phyloP scores from a whole-genome alignment of 768 basidiomycete genomes.

The Vishniacozyma victoriae region DNA sequence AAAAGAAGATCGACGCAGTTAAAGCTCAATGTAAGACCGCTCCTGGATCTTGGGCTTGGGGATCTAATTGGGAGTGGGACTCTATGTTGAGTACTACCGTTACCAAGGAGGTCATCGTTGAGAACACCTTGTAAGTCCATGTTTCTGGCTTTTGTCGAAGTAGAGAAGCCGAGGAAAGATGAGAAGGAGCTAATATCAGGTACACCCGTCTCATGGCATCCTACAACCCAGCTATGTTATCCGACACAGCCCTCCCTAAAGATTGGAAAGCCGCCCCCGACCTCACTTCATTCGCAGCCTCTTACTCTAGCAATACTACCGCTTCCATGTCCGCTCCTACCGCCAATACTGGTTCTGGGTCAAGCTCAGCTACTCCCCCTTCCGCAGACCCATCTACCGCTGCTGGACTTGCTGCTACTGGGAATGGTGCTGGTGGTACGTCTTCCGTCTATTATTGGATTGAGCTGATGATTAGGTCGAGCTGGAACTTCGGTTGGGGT shows the following conservation, averaged over 20 bases:
- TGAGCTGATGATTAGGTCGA: too few relatives aligned
- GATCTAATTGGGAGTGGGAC: conserved; percentile 22
- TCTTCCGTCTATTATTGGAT: too few relatives aligned
- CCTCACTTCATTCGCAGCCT: conserved; percentile 18
- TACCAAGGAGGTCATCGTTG: conserved; percentile 19
- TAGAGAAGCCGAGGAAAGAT: background rate
- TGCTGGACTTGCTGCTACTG: background rate
- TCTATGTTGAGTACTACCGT: conserved; percentile 3
- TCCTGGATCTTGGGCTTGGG: conserved; percentile 29
- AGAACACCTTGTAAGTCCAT: conserved; percentile 28
- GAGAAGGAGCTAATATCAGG: conserved; percentile 4
- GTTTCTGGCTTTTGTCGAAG: background rate
- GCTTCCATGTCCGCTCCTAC: conserved; percentile 1
- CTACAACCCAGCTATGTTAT: conserved; percentile 30
- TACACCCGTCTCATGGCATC: conserved; percentile 33
- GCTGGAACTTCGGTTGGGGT: too few relatives aligned
- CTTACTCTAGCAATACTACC: conserved; percentile 6
- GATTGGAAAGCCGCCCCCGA: conserved; percentile 19
- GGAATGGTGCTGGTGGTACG: conserved; percentile 13
- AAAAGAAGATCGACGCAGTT: conserved; percentile 12
- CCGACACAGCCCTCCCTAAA: background rate
- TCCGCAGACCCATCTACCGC: background rate
- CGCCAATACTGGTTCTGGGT: background rate
- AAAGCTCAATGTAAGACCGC: conserved; percentile 12
- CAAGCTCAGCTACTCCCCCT: background rate